phyloP scores from a whole-genome alignment of 371 early-diverging fungal genomes.

The Entomophthora muscae region DNA sequence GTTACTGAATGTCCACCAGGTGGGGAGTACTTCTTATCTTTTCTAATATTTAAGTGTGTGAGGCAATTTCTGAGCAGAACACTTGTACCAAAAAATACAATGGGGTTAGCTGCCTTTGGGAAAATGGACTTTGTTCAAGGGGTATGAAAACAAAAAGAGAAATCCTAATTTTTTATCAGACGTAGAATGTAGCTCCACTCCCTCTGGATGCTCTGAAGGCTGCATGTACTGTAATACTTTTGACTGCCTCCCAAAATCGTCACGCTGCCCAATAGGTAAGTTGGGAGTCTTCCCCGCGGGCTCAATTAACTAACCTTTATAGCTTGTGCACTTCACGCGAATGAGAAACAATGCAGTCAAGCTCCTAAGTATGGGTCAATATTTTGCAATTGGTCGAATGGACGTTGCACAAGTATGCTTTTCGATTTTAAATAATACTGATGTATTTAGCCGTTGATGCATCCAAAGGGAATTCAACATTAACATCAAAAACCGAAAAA shows the following conservation, averaged over 20 bases:
- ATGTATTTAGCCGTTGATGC: background rate
- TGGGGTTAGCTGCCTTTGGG: background rate
- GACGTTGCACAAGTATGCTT: background rate
- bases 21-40: background rate
- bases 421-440: background rate
- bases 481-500: background rate
- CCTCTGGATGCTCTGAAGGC: no score
- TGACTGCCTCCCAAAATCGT: background rate
- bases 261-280: background rate
- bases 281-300: background rate
- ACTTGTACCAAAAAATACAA: background rate
- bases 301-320: background rate
- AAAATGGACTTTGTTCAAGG: background rate
- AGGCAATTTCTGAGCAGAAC: background rate
- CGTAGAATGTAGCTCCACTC: background rate
- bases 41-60: background rate
- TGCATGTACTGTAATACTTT: constrained; percentile 1
- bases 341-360: background rate
- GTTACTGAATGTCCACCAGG: background rate
- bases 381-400: background rate
- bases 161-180: background rate
- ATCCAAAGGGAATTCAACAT: background rate
- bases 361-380: background rate
- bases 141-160: background rate
- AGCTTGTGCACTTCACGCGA: background rate